Base-by-base conservation (phyloP, 192 early-diverging fungal genomes). In the Rhizoclosmatium sp. region DNA sequence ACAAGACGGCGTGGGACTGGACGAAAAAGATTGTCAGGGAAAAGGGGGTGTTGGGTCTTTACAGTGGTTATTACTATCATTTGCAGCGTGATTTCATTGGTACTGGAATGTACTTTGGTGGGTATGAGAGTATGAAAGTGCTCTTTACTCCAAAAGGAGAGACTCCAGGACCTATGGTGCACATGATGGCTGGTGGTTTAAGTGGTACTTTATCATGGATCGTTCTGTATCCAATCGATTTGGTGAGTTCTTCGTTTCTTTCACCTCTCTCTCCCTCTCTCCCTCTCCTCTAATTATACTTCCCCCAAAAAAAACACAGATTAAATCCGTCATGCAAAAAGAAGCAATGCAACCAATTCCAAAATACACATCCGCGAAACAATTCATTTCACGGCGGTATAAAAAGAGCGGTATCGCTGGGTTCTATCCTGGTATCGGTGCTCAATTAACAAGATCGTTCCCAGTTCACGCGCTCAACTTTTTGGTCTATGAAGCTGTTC, bases 391-490 rank as follows among this genome's bases (percentile, higher is more conserved):
- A 7, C 19, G 61, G 19, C 48, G 79, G 31, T 89, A 69, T 66
- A 51, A 44, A 16, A 80, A 83, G 60, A 54, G 72, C 10, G 88
- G 87, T 12, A 73, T 89, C 41, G 39, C 62, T 2, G 84, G 88
- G 14, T 89, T 88, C 71, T 88, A 88, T 72, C 79, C 65, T 47
- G 87, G 88, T 21, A 78, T 89, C 42, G 75, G 79, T 19, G 80
- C 86, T 60, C 88, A 89, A 77, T 73, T 89, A 19, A 56, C 85
- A 23, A 73, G 88, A 40, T 80, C 79, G 47, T 88, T 89, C 71
- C 85, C 85, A 31, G 83, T 89, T 3, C 88, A 89, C 60, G 39
- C 82, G 4, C 58, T 89, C 47, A 89, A 86, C 75, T 89, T 89
- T 74, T 69, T 88, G 66, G 51, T 76, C 9, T 76, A 76, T 59